phyloP scores from a whole-genome alignment of 805 yeast species.

The Metschnikowia kunwiensis region DNA sequence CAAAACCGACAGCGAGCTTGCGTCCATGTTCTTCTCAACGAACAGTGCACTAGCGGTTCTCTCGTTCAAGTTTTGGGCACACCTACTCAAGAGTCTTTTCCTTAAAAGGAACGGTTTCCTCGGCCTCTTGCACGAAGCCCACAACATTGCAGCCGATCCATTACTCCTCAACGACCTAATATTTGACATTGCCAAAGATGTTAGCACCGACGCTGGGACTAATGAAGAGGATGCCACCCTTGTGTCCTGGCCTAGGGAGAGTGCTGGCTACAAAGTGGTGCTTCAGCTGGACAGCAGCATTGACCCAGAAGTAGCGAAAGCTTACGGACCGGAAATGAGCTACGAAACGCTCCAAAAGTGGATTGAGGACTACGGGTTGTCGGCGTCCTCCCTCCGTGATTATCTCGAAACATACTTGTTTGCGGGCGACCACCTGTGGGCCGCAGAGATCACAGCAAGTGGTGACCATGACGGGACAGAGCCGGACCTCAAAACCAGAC shows the following conservation, averaged over 20 bases:
- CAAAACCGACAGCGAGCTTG: constrained; percentile 1
- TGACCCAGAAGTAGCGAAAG: no score
- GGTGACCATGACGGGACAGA: background rate
- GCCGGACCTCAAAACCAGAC: constrained; percentile 3
- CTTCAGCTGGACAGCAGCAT: background rate
- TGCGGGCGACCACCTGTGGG: constrained; percentile 10
- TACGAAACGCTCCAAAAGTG: constrained; percentile 9
- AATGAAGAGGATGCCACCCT: no score
- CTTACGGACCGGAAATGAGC: constrained; percentile 6
- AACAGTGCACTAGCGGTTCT: constrained; percentile 2
- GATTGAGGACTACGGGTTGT: constrained; percentile 10
- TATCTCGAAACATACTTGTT: constrained; percentile 9
- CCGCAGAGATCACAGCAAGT: constrained; percentile 2
- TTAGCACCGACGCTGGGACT: no score
- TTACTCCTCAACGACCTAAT: no score
- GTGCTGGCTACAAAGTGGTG: background rate
- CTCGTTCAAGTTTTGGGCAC: constrained; percentile 3
- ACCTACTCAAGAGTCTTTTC: constrained; percentile 1
- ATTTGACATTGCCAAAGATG: no score
- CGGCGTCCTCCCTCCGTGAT: constrained; percentile 9
- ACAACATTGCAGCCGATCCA: no score
- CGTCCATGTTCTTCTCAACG: constrained; percentile 4
- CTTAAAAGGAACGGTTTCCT: background rate
- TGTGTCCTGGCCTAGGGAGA: background rate
- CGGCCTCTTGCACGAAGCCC: background rate